Evolutionary conservation across 805 yeast species (phyloP), one percentile per base, ranked within the genome.

Genomic region (Nakazawaea wickerhamii): DNA sequence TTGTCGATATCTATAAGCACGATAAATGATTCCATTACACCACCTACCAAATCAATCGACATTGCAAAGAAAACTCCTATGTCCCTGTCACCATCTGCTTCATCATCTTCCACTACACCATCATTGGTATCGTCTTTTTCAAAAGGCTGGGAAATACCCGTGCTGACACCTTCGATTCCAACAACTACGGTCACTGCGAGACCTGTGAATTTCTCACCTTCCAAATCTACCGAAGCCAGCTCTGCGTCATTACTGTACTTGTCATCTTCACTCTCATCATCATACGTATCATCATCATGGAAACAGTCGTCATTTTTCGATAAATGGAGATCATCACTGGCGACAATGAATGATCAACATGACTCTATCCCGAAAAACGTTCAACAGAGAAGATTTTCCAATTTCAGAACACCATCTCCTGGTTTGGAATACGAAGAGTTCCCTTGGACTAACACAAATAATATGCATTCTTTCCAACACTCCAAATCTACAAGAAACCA

Each of bases 61-160:
- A 54, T 55, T 19, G 33, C 48, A 28, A 44, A 52, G 23, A 40
- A 38, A n/a, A 35, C 34, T 10, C 34, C 38, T 2, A n/a, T n/a
- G n/a, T n/a, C n/a, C n/a, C 22, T 36, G 8, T 41, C 48, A 5
- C 20, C 32, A 7, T 5, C 11, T n/a, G 37, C 13, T 6, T 37
- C 34, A 11, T 36, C 45, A 1, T 44, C 35, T 4, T 38, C 51
- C 5, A 19, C 39, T 6, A 48, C 54, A 4, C 50, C 54, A n/a
- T 43, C 43, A 13, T 43, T 42, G 22, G 42, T 27, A 13, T 46
- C 49, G 19, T 48, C 46, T 2, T 39, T 47, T 11, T 47, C 53
- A 13, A 48, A 26, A 48, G 76, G 77, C 2, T 73, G 78, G 78
- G 75, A 68, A 43, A 68, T 72, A 10, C 59, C 59, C 2, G 39